Evolutionary conservation across 148 eudicot genomes (phyloP).

Genomic region (Amaranthus cruentus): DNA sequence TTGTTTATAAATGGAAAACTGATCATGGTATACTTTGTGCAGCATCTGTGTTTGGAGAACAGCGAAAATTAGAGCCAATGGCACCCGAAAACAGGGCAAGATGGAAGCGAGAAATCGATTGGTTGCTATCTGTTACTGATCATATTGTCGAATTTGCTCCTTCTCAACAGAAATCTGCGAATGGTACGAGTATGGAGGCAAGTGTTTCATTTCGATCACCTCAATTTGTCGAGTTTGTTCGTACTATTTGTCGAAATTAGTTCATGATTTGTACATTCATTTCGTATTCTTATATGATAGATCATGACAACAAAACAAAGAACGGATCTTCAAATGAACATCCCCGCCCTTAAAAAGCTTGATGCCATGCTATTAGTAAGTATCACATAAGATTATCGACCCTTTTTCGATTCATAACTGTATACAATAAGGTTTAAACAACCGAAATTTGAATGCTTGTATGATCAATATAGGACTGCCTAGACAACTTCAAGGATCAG

Average conservation of each 20-base stretch:
- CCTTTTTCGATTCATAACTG: background rate
- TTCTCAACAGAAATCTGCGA: slow-evolving; percentile 47
- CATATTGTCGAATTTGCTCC: slow-evolving; percentile 75
- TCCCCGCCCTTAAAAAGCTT: slow-evolving; percentile 71
- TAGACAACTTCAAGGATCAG: slow-evolving; percentile 68
- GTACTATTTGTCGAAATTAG: background rate
- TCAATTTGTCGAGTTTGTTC: background rate
- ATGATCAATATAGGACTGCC: slow-evolving; percentile 44
- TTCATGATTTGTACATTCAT: background rate
- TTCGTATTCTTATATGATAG: slow-evolving; percentile 20
- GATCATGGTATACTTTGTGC: slow-evolving; percentile 6
- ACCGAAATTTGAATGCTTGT: background rate
- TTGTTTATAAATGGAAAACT: background rate
- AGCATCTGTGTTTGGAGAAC: slow-evolving; percentile 83
- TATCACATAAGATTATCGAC: background rate
- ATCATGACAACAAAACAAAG: slow-evolving; percentile 69
- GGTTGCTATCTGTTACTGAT: slow-evolving; percentile 79
- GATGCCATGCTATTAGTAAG: slow-evolving; percentile 78
- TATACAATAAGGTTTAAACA: background rate
- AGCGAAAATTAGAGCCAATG: slow-evolving; percentile 61
- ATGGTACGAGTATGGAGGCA: slow-evolving; percentile 80
- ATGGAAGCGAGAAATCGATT: slow-evolving; percentile 76
- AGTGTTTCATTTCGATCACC: background rate
- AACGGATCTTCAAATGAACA: slow-evolving; percentile 65
- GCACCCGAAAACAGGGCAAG: slow-evolving; percentile 47